Base-by-base conservation (phyloP, 73 alveolate genomes). In the Durusdinium trenchii region DNA sequence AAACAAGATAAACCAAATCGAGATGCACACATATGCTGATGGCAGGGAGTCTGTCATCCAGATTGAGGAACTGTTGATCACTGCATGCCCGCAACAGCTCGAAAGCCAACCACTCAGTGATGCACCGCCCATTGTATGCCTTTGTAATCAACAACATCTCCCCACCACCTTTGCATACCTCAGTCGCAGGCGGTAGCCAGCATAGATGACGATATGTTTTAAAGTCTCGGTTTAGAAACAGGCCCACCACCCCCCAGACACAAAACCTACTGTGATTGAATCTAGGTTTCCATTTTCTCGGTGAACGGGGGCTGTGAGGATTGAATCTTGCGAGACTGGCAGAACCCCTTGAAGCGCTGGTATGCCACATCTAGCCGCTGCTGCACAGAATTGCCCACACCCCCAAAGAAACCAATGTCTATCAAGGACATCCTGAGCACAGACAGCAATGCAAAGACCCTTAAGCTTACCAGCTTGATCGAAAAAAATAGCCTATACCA, bases 261-360 rank as follows among this genome's bases (percentile, higher is more conserved):
- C 36, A 30, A 64, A 26, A 26, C 28, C 28, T 64, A 6, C n/a
- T n/a, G n/a, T 32, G 3, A 12, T 64, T 79, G 62, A 12, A 18
- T 18, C 67, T 28, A 47, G 64, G 90, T 28, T 14, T 23, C 90
- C 90, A 79, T 43, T 18, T 47, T 43, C 61, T 46, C 90, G 9
- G 90, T 79, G 64, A 79, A 79, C 1, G 90, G 90, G 32, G 90
- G 90, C 45, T 79, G 90, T 32, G 90, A 79, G 67, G 46, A 79
- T 47, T 18, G 67, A 46, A 83, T 83, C 36, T 6, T 35, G 36
- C 52, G 50, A 1, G 51, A 10, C 23, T n/a, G 32, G 94, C 94
- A 83, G 94, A 83, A 83, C 16, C 14, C 75, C 50, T 35, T 48
- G 94, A 83, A 83, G n/a, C 38, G 36, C 18, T 7, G 51, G 75